Evolutionary conservation across 768 basidiomycete genomes (phyloP).

Genomic region (Tephrocybe sp.): DNA sequence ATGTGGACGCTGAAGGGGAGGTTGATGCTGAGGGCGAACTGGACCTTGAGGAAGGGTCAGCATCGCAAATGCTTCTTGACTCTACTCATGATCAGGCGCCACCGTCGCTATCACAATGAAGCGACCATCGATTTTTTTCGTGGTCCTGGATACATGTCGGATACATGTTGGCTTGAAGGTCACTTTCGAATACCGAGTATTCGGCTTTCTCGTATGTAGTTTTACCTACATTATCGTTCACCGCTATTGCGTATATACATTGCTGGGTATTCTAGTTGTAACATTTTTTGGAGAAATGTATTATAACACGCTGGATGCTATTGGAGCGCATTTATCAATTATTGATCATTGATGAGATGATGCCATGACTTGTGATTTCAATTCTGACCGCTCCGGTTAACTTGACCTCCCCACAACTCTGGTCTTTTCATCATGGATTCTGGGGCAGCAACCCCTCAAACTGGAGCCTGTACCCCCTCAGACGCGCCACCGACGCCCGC

Average conservation of each 20-base stretch:
- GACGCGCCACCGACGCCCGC: constrained; percentile 2
- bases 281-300: neutral
- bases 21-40: constrained; percentile 21
- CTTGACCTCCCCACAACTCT: neutral
- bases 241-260: neutral
- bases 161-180: no score
- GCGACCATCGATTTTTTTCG: no score
- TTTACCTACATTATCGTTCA: neutral
- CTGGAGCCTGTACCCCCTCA: constrained; percentile 12
- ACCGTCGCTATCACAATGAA: neutral
- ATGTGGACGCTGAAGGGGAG: constrained; percentile 29
- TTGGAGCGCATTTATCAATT: neutral
- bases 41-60: constrained; percentile 16
- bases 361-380: no score
- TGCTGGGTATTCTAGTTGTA: neutral
- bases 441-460: constrained; percentile 10
- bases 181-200: neutral
- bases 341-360: neutral
- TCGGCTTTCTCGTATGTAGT: neutral
- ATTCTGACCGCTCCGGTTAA: neutral
- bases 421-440: constrained; percentile 9
- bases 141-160: no score
- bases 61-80: constrained; percentile 3
- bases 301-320: neutral
- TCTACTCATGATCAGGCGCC: neutral